A percentile compares a stretch with the other conserved stretches of the same genome.
These are phyloP conservation scores for Cytidiella melzeri DNA, from an alignment of 768 basidiomycete genomes.

Conservation along the genomic window DNA sequence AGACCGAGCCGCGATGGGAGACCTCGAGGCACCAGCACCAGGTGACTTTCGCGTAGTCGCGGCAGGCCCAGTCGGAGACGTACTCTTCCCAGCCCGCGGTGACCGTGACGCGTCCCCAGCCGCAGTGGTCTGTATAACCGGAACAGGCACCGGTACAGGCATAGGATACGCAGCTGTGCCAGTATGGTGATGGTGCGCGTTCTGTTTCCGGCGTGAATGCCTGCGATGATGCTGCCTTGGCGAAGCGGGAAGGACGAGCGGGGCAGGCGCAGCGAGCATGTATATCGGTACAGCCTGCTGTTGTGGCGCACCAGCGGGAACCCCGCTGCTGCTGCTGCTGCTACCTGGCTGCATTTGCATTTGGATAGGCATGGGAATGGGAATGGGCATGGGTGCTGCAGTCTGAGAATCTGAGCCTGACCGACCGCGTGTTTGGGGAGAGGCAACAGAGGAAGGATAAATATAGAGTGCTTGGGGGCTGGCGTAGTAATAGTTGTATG, in stretches of 20 bases:
- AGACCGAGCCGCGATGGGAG: background rate
- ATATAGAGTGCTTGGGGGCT: conserved; percentile 18
- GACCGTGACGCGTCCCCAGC: background rate
- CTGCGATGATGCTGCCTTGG: conserved; percentile 6
- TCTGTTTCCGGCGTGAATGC: background rate
- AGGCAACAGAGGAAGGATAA: conserved; percentile 14
- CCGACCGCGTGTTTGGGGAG: conserved; percentile 1
- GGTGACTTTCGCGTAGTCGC: background rate
- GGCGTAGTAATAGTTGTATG: conserved; percentile 18
- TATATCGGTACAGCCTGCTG: conserved; percentile 18
- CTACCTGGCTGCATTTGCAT: background rate
- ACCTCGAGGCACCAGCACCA: background rate
- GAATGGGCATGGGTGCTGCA: background rate
- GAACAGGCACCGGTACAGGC: background rate
- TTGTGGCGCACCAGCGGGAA: background rate
- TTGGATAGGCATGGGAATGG: background rate
- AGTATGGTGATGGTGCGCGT: background rate
- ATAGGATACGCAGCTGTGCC: background rate
- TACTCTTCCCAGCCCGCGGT: too few species aligned
- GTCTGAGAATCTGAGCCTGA: background rate
- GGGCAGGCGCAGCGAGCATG: conserved; percentile 18
- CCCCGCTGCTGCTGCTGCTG: too few species aligned
- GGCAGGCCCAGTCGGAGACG: too few species aligned
- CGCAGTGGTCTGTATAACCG: background rate
- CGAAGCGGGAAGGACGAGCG: conserved; percentile 10